These are phyloP conservation scores for Fonsecaea erecta DNA, from an alignment of 2,329 filamentous ascomycete species.

Conservation along the genomic window DNA sequence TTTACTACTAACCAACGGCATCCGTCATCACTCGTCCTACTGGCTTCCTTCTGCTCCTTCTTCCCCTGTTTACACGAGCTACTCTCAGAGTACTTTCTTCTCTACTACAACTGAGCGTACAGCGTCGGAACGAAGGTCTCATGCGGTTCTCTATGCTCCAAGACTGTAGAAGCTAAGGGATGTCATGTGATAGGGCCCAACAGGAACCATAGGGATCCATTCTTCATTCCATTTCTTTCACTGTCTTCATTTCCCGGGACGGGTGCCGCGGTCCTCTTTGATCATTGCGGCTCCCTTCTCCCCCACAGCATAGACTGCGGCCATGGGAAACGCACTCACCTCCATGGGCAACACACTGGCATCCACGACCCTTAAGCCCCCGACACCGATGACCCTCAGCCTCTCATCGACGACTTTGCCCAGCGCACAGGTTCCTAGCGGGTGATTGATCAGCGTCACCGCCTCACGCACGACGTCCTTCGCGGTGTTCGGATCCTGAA, in stretches of 20 bases:
- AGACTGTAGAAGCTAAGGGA: no score
- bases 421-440: conserved; percentile 40
- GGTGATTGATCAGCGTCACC: conserved; percentile 40
- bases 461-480: conserved; percentile 32
- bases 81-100: no score
- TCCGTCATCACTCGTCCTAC: no score
- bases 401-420: conserved; percentile 40
- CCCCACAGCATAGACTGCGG: conserved; percentile 42
- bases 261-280: conserved; percentile 35
- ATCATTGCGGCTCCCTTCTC: conserved; percentile 44
- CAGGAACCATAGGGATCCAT: no score
- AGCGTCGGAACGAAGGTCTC: no score
- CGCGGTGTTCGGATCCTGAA: conserved; percentile 20
- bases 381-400: conserved; percentile 40
- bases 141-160: no score
- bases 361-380: conserved; percentile 31
- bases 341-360: conserved; percentile 40
- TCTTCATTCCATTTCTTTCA: neutral
- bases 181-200: no score
- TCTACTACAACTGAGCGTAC: no score
- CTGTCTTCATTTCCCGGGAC: neutral
- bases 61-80: no score
- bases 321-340: conserved; percentile 39
- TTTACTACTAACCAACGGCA: no score
- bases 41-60: no score